These are phyloP conservation scores for Cordyceps militaris DNA, from an alignment of 2,329 filamentous ascomycete species.

Conservation along the genomic window DNA sequence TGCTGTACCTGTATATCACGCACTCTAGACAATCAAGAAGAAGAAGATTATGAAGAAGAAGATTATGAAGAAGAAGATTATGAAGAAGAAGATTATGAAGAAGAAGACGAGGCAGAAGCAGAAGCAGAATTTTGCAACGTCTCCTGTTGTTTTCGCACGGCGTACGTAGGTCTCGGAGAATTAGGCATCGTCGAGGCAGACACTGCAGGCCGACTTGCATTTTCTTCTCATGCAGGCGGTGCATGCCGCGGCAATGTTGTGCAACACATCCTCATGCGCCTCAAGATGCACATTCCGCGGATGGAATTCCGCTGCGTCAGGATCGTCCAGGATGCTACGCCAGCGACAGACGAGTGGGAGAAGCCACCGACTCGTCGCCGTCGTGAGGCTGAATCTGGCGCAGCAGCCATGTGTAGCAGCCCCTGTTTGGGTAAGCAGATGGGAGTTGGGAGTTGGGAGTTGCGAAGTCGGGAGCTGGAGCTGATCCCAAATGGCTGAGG, in stretches of 20 bases:
- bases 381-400: neutral
- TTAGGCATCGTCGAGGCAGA: neutral
- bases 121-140: neutral
- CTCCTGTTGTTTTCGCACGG: neutral
- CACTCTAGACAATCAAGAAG: slow-evolving; percentile 1
- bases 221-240: neutral
- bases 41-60: neutral
- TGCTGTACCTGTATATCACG: slow-evolving; percentile 8
- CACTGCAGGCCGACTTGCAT: neutral
- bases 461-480: too few relatives aligned
- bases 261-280: neutral
- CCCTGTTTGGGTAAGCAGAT: neutral
- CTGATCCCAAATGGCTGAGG: too few relatives aligned
- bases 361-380: neutral
- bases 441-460: neutral
- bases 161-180: neutral
- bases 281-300: neutral
- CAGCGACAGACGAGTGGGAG: neutral
- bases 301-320: neutral
- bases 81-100: too few relatives aligned
- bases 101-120: too few relatives aligned
- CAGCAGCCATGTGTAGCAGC: too few relatives aligned
- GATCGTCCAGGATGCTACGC: neutral
- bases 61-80: neutral
- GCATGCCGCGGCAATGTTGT: neutral